Conservation (phyloP, 2,329 filamentous ascomycete genomes). For the Epichloe glyceriae region DNA sequence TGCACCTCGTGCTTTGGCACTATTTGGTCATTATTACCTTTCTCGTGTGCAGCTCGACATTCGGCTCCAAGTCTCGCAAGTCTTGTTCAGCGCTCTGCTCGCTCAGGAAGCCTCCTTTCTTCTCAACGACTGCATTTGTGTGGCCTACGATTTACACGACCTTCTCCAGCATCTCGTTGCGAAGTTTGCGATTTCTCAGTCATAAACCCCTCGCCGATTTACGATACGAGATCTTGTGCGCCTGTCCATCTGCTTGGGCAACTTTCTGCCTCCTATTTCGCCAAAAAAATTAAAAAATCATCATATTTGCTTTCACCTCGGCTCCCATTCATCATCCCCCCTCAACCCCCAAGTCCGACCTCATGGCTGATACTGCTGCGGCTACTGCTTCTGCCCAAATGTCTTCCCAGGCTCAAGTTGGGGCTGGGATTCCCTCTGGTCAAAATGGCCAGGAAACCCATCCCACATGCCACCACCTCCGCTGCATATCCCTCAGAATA, state of each 20-base stretch:
- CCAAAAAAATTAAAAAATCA: neutral
- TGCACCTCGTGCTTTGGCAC: conserved; percentile 2
- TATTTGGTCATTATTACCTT: conserved; percentile 2
- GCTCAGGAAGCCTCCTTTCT: neutral
- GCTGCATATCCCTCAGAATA: conserved; percentile 91
- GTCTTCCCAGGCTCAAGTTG: conserved; percentile 54
- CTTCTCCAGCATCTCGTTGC: neutral
- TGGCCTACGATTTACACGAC: neutral
- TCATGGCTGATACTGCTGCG: conserved; percentile 67
- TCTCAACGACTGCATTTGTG: neutral
- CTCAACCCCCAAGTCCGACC: neutral
- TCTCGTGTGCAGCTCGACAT: neutral
- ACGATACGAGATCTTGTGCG: neutral
- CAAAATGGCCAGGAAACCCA: conserved; percentile 58
- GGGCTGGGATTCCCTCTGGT: conserved; percentile 36
- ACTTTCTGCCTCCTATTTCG: neutral
- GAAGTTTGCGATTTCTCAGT: neutral
- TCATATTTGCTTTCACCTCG: conserved; percentile 2
- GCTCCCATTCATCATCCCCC: neutral
- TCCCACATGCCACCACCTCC: conserved; percentile 81
- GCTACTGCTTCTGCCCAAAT: conserved; percentile 51
- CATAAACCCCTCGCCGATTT: neutral
- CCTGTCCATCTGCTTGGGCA: neutral
- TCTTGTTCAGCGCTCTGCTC: conserved; percentile 1
- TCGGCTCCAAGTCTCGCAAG: conserved; percentile 4